Conservation (phyloP, 1,284 basidiomycete genomes). For the Boletus sp. region DNA sequence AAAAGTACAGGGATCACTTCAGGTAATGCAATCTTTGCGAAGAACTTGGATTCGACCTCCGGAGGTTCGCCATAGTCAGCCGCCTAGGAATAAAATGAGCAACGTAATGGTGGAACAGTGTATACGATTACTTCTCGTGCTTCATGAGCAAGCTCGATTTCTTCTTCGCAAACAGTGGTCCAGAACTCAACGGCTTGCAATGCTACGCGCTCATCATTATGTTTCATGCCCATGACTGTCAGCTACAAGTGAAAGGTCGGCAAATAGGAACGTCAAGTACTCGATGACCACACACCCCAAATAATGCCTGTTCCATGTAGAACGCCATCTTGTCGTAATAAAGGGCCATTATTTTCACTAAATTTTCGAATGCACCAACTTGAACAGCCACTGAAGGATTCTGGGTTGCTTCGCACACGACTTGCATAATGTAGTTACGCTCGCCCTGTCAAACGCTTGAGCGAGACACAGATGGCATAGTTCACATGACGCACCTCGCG, state of each 20-base stretch:
- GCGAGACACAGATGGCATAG: neutral
- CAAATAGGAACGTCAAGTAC: conserved; percentile 3
- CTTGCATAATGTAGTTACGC: conserved; percentile 99
- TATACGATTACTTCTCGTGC: conserved; percentile 71
- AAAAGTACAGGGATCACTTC: conserved; percentile 95
- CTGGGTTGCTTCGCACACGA: conserved; percentile 98
- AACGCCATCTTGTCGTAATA: conserved; percentile 99
- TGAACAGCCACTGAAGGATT: conserved; percentile 76
- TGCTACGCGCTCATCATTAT: conserved; percentile 86
- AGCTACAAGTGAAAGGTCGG: conserved; percentile 52
- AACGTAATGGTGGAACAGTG: neutral
- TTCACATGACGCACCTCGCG: conserved; percentile 64
- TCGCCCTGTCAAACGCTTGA: conserved; percentile 65
- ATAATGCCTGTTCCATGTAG: conserved; percentile 99
- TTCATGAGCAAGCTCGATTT: conserved; percentile 90
- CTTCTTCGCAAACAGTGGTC: conserved; percentile 98
- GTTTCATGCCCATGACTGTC: conserved; percentile 98
- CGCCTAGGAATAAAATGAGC: conserved; percentile 50
- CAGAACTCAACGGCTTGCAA: conserved; percentile 99
- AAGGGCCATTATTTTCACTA: conserved; percentile 95
- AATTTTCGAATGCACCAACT: conserved; percentile 90
- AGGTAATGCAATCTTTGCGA: conserved; percentile 90
- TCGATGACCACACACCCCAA: conserved; percentile 66
- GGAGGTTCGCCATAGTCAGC: conserved; percentile 89
- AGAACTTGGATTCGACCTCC: conserved; percentile 83